phyloP scores from a whole-genome alignment of 352 stramenopile species.

The Globisporangium cederbergense region DNA sequence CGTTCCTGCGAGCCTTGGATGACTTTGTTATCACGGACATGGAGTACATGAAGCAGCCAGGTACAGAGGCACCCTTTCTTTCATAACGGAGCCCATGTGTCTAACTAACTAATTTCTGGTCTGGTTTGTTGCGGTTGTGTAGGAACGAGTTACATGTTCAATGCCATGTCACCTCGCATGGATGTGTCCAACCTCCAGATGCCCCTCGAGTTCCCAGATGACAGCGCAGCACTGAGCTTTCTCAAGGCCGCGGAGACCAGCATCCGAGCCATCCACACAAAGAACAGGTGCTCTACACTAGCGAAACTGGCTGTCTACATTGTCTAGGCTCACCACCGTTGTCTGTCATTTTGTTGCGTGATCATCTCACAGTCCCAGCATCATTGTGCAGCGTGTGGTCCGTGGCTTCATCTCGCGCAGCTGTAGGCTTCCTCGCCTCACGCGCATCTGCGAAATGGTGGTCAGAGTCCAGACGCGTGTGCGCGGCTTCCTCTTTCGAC shows the following conservation, averaged over 20 bases:
- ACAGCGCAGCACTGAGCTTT: slow-evolving; percentile 36
- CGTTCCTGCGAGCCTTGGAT: slow-evolving; percentile 55
- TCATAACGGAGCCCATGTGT: background rate
- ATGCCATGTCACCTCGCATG: slow-evolving; percentile 6
- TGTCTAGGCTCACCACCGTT: background rate
- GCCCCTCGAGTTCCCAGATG: slow-evolving; percentile 45
- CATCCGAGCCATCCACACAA: slow-evolving; percentile 26
- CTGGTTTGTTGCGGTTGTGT: background rate
- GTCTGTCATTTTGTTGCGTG: background rate
- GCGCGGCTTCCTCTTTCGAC: slow-evolving; percentile 61
- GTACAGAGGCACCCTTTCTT: background rate
- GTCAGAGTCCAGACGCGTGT: slow-evolving; percentile 52
- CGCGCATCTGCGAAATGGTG: slow-evolving; percentile 40
- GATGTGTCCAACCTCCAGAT: slow-evolving; percentile 31
- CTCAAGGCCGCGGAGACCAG: slow-evolving; percentile 24
- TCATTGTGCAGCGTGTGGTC: slow-evolving; percentile 35
- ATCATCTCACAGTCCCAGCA: slow-evolving; percentile 19
- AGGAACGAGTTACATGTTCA: slow-evolving; percentile 15
- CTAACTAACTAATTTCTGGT: background rate
- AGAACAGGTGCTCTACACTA: slow-evolving; percentile 35
- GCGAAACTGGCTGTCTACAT: background rate
- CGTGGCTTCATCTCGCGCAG: slow-evolving; percentile 52
- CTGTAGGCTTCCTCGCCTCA: slow-evolving; percentile 35
- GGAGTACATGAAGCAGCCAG: slow-evolving; percentile 51
- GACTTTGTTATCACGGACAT: slow-evolving; percentile 59